Percentiles rank a stretch among this genome's conserved stretches.
Conservation (phyloP, 140 eudicot genomes). For the Anethum foeniculum region DNA sequence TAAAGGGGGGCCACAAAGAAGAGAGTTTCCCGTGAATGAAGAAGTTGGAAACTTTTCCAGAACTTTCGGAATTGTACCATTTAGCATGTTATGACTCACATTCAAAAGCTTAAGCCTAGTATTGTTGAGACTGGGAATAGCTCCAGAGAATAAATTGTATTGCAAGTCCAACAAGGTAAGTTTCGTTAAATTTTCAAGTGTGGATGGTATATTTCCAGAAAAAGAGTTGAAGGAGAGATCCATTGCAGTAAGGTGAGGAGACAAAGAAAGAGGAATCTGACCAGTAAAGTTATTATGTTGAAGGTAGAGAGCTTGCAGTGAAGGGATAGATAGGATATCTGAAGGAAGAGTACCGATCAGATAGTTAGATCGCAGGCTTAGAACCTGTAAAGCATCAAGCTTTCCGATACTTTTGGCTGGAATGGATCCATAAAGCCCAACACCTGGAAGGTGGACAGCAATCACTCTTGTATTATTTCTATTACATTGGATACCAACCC, state of each 20-base stretch:
- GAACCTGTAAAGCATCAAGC: constrained; percentile 52
- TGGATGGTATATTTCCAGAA: constrained; percentile 41
- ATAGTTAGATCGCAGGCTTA: constrained; percentile 72
- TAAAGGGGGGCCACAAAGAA: constrained; percentile 63
- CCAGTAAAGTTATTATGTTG: constrained; percentile 75
- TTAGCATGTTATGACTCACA: constrained; percentile 59
- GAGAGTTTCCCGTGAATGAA: constrained; percentile 54
- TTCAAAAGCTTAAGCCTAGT: constrained; percentile 53
- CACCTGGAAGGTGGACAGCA: constrained; percentile 71
- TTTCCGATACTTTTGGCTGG: constrained; percentile 62
- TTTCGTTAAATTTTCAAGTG: constrained; percentile 36
- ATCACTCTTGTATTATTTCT: constrained; percentile 48
- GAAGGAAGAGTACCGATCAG: constrained; percentile 64
- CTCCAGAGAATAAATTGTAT: constrained; percentile 56
- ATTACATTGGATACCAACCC: constrained; percentile 78
- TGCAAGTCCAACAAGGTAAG: constrained; percentile 51
- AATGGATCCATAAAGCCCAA: constrained; percentile 70
- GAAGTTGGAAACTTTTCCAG: constrained; percentile 65
- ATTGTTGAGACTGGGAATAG: constrained; percentile 48
- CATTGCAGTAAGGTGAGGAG: constrained; percentile 39
- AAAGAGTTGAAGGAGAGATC: constrained; percentile 75
- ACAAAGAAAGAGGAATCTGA: constrained; percentile 31
- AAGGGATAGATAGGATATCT: constrained; percentile 66
- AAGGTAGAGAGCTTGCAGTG: constrained; percentile 65
- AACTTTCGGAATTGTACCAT: constrained; percentile 66